Conservation (phyloP, 2,329 filamentous ascomycete species). For the Gliomastix tumulicola region DNA sequence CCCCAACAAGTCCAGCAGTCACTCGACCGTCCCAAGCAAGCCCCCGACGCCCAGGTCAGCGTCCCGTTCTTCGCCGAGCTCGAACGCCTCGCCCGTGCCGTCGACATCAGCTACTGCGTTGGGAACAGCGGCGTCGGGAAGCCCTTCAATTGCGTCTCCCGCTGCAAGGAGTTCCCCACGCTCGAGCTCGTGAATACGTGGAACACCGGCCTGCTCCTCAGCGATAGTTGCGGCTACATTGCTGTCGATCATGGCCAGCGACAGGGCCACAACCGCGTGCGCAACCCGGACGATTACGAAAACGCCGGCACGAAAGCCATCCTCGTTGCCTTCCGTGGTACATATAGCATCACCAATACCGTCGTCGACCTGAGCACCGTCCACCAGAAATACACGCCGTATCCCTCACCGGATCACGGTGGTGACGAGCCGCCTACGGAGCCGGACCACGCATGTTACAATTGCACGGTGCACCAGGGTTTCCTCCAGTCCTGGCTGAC, state of each 20-base stretch:
- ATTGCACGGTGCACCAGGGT: constrained; percentile 89
- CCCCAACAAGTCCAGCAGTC: no score
- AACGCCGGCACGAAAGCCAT: constrained; percentile 36
- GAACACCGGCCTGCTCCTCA: constrained; percentile 81
- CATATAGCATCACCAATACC: constrained; percentile 88
- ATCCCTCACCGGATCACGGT: constrained; percentile 52
- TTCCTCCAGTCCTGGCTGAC: constrained; percentile 82
- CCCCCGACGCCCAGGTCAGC: no score
- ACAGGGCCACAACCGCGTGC: constrained; percentile 5
- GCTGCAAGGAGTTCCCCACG: constrained; percentile 74
- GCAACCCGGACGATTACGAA: constrained; percentile 3
- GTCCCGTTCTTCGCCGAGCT: constrained; percentile 67
- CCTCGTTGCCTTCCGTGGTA: constrained; percentile 85
- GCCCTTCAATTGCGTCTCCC: constrained; percentile 79
- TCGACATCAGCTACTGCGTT: constrained; percentile 93
- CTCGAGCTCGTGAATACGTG: constrained; percentile 79
- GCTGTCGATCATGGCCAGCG: constrained; percentile 63
- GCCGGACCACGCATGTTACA: constrained; percentile 56
- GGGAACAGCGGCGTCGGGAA: constrained; percentile 73
- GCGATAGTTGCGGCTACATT: constrained; percentile 90
- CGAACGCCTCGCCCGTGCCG: constrained; percentile 81
- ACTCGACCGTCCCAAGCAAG: no score
- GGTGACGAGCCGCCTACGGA: constrained; percentile 21
- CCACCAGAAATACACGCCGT: constrained; percentile 86
- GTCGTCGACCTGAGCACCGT: constrained; percentile 84